Evolutionary conservation across 495 filamentous ascomycete species (phyloP), one percentile per base, ranked within the genome.

Genomic region (Podospora fimiseda): DNA sequence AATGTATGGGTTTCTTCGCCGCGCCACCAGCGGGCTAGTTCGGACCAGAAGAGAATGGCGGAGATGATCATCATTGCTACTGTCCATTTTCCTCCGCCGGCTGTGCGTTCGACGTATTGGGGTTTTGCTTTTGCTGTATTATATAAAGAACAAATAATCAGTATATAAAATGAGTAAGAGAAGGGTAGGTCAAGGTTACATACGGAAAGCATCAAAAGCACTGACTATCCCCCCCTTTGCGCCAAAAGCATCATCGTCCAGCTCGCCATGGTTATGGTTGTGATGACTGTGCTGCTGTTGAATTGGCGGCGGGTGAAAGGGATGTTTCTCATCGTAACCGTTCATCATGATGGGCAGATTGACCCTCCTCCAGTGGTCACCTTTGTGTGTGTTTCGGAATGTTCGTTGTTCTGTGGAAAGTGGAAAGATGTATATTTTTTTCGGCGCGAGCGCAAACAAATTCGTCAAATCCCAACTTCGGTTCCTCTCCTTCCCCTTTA

Each of bases 151-250:
- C 60, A 74, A 70, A 59, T 22, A 37, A n/a, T n/a, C n/a, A n/a
- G n/a, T n/a, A n/a, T 33, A 33, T 33, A 5, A 33, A 33, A 5
- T 33, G 5, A 33, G 27, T 33, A 33, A 33, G 11, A 33, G 27
- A 11, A 39, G 14, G 41, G 21, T 20, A 41, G 14, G 27, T 48
- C 9, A 44, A 49, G 40, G 58, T 44, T 18, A 82, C 87, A 64
- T 79, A 96, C 91, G 93, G 70, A 98, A 98, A 59, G 91, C 92
- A 80, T 98, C 93, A 70, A 98, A 98, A 36, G 90, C 88, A 69
- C 83, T 80, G 61, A 96, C 78, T 48, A 84, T 78, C 44, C 74
- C 75, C 38, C 72, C 72, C 72, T 88, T 86, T 56, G 85, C 82
- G 57, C 83, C 87, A 70, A 95, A 95, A 58, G 81, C 69, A 69